A percentile compares a stretch with the other conserved stretches of the same genome.
Evolutionary conservation across 805 yeast genomes (phyloP).

Genomic region (Blastobotrys robertii): DNA sequence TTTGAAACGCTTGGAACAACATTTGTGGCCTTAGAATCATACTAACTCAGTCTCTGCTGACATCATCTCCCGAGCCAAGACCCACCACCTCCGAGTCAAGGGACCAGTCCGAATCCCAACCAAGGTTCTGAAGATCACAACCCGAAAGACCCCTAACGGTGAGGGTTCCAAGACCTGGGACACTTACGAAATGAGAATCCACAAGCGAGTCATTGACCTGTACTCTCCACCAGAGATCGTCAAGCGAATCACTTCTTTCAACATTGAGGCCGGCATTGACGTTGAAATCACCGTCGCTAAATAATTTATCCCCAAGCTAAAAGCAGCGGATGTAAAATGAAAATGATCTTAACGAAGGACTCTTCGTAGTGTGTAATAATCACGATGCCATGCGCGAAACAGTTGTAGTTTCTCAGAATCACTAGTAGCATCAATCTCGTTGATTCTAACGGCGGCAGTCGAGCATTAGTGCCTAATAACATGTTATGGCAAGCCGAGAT

Average conservation of each 20-base stretch:
- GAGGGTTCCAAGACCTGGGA: slow-evolving; percentile 99
- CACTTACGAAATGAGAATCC: slow-evolving; percentile 98
- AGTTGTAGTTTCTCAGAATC: too few relatives aligned
- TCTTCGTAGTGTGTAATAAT: neutral
- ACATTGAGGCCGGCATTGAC: slow-evolving; percentile 99
- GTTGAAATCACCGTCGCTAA: slow-evolving; percentile 40
- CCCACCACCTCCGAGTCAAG: slow-evolving; percentile 77
- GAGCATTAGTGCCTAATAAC: too few relatives aligned
- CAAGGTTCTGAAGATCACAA: slow-evolving; percentile 92
- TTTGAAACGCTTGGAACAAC: neutral
- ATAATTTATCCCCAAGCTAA: slow-evolving; percentile 11
- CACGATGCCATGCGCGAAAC: neutral
- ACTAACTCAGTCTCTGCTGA: slow-evolving; percentile 58
- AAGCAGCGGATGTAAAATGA: slow-evolving; percentile 1
- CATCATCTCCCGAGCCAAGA: slow-evolving; percentile 81
- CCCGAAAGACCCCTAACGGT: slow-evolving; percentile 99
- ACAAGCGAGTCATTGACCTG: slow-evolving; percentile 98
- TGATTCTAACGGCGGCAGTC: too few relatives aligned
- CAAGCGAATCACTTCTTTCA: slow-evolving; percentile 94
- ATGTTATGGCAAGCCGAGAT: too few relatives aligned
- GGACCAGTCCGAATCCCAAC: slow-evolving; percentile 99
- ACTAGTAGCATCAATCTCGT: too few relatives aligned
- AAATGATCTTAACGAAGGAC: slow-evolving; percentile 3
- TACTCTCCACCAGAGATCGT: slow-evolving; percentile 91
- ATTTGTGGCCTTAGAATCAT: neutral